Evolutionary conservation across 2,329 filamentous ascomycete species (phyloP).

Genomic region (Aspergillus unguis): DNA sequence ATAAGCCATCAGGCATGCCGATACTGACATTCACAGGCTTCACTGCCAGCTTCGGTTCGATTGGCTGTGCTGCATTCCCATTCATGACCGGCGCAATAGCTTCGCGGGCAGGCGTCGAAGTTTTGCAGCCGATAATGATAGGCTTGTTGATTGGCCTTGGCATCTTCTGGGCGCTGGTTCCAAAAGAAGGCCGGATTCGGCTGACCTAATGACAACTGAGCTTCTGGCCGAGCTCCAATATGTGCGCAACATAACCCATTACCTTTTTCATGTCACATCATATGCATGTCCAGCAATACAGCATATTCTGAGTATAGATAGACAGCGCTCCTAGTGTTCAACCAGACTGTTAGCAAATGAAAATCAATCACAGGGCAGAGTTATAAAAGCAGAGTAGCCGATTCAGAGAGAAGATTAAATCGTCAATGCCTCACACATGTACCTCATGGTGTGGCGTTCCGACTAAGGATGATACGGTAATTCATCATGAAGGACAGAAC

Average conservation of each 20-base stretch:
- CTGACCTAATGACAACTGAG: neutral
- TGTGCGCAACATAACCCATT: neutral
- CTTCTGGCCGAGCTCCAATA: neutral
- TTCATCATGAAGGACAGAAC: conserved; percentile 67
- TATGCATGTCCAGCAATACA: neutral
- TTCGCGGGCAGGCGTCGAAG: conserved; percentile 22
- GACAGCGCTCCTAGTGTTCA: neutral
- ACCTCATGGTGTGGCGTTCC: conserved; percentile 53
- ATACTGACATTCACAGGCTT: conserved; percentile 18
- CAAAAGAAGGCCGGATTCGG: conserved; percentile 12
- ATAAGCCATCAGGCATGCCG: neutral
- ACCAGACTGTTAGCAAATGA: neutral
- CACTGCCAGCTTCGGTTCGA: conserved; percentile 23
- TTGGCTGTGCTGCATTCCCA: conserved; percentile 24
- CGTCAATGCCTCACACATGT: conserved; percentile 42
- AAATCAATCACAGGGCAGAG: neutral
- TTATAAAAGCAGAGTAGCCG: neutral
- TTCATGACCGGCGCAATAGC: conserved; percentile 25
- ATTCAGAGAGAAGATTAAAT: conserved; percentile 49
- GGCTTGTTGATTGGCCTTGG: conserved; percentile 20
- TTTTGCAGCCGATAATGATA: conserved; percentile 27
- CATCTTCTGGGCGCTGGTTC: conserved; percentile 23
- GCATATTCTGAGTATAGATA: neutral
- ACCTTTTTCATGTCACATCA: neutral
- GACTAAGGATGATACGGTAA: conserved; percentile 93